Evolutionary conservation across 768 basidiomycete genomes (phyloP).

Genomic region (Tremella yokohamensis): DNA sequence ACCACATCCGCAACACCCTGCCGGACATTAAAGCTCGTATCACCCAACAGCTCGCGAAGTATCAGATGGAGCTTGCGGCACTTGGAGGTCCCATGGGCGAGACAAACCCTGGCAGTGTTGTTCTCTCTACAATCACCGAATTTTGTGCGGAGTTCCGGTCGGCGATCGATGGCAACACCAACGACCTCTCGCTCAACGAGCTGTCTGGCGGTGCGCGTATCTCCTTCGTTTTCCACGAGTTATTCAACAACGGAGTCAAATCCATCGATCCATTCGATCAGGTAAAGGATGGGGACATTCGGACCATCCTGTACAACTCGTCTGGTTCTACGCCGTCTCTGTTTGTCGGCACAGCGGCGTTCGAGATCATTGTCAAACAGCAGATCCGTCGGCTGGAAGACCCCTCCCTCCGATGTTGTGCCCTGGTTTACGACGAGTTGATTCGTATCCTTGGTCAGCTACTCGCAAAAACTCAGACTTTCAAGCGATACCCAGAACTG

Average conservation of each 20-base stretch:
- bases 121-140: constrained; percentile 96
- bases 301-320: constrained; percentile 94
- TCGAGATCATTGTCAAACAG: constrained; percentile 98
- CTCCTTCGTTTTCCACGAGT: constrained; percentile 96
- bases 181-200: constrained; percentile 91
- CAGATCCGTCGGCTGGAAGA: constrained; percentile 97
- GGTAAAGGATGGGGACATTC: constrained; percentile 96
- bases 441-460: constrained; percentile 92
- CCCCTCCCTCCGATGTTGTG: constrained; percentile 86
- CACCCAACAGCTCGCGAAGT: constrained; percentile 82
- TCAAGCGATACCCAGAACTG: constrained; percentile 94
- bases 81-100: constrained; percentile 88
- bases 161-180: constrained; percentile 94
- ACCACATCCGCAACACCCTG: constrained; percentile 94
- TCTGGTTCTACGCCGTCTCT: constrained; percentile 96
- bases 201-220: constrained; percentile 98
- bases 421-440: constrained; percentile 93
- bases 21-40: constrained; percentile 98
- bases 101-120: constrained; percentile 79
- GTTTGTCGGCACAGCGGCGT: constrained; percentile 94
- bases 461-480: constrained; percentile 82
- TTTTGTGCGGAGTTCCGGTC: constrained; percentile 96
- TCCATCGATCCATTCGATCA: constrained; percentile 97
- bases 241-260: constrained; percentile 95
- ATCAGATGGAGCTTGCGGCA: constrained; percentile 70